Evolutionary conservation across 1,139 yeast species (phyloP), one percentile per base, ranked within the genome.

Genomic region (Eremothecium cymbalariae): DNA sequence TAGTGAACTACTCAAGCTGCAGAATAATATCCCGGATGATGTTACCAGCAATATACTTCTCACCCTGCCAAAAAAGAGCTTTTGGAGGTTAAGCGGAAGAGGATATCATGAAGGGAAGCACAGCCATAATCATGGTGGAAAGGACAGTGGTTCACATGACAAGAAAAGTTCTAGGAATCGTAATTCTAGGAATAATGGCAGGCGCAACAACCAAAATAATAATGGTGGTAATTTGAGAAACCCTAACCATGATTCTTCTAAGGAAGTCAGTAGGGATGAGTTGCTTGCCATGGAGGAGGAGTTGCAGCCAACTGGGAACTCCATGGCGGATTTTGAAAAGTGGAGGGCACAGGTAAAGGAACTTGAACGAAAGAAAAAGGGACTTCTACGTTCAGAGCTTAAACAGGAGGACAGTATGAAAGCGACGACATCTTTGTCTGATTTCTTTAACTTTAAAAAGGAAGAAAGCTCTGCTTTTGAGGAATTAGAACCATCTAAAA

Each of bases 281-380:
- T 36, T 50, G 18, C 39, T 54, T 25, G 55, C 54, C n/a, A 36
- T 57, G 21, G 60, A 55, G 38, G 55, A 48, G 25, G 53, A 51
- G 30, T 50, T 56, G 37, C 58, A 51, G 16, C 55, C 57, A 33
- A 55, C 64, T 37, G 58, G 68, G 57, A 74, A 70, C 41, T 69
- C 82, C 2, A 78, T 75, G 14, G 76, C 74, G 36, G 90, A 79
- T 48, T 80, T 80, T 50, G 86, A 78, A 52, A 65, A 67, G 44
- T 77, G 86, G 84, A 78, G 76, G 55, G 64, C 69, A 32, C 67
- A 67, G 49, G 72, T 75, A 77, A 70, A 69, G 45, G 63, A 63
- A 34, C 72, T 74, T 50, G 80, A 76, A 34, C 67, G 68, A 31
- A 67, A 63, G 40, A 68, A 67, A 46, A 67, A 68, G 35, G 78